phyloP scores from a whole-genome alignment of 2,329 filamentous ascomycete species.

The Biscogniauxia marginata region DNA sequence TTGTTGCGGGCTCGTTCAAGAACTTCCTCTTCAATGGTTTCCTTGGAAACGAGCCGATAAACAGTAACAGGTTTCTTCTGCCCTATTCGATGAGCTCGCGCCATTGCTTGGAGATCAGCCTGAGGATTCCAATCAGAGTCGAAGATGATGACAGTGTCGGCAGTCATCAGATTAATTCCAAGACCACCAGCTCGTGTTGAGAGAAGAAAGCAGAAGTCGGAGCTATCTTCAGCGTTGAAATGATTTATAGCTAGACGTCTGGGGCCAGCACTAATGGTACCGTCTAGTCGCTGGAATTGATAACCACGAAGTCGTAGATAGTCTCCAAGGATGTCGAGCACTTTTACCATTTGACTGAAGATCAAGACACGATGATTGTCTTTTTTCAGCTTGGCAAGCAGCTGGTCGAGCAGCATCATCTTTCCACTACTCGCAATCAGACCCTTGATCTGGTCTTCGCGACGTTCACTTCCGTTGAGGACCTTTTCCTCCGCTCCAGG shows the following conservation, averaged over 20 bases:
- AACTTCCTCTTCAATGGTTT: constrained; percentile 97
- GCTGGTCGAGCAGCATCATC: constrained; percentile 97
- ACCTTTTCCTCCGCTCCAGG: constrained; percentile 89
- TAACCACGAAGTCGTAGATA: constrained; percentile 93
- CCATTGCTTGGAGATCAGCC: constrained; percentile 97
- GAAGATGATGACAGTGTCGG: constrained; percentile 95
- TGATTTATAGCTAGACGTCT: constrained; percentile 95
- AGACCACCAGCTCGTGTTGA: constrained; percentile 94
- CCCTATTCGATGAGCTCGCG: constrained; percentile 93
- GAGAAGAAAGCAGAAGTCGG: constrained; percentile 93
- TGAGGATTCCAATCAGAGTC: constrained; percentile 99
- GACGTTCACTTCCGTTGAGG: constrained; percentile 72
- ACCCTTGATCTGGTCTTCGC: constrained; percentile 88
- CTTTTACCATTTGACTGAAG: constrained; percentile 99
- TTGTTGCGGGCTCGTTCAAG: constrained; percentile 96
- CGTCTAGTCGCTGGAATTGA: constrained; percentile 90
- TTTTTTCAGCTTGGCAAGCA: constrained; percentile 89
- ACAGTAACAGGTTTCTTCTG: constrained; percentile 96
- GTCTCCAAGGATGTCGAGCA: constrained; percentile 93
- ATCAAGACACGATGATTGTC: constrained; percentile 96
- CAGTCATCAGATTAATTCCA: constrained; percentile 99
- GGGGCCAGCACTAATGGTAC: constrained; percentile 85
- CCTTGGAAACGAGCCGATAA: constrained; percentile 94
- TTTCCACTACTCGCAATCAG: constrained; percentile 97
- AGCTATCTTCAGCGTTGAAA: constrained; percentile 94